Evolutionary conservation across 495 filamentous ascomycete genomes (phyloP).

Genomic region (Neohortaea acidophila): DNA sequence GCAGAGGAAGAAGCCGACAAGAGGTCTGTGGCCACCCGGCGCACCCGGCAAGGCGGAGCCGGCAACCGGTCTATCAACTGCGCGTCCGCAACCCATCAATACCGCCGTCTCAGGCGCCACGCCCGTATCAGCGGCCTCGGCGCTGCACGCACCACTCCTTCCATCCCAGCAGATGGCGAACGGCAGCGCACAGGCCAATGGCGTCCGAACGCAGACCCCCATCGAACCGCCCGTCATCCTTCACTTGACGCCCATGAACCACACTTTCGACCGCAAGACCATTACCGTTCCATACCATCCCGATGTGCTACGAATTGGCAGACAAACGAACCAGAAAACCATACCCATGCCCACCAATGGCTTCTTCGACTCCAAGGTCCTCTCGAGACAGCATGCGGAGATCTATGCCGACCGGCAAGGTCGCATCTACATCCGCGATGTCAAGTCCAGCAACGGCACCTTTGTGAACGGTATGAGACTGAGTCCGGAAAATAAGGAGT

Average conservation of each 20-base stretch:
- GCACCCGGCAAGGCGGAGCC: slow-evolving; percentile 52
- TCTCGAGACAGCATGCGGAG: slow-evolving; percentile 91
- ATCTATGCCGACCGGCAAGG: slow-evolving; percentile 83
- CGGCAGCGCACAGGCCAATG: slow-evolving; percentile 45
- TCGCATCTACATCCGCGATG: slow-evolving; percentile 89
- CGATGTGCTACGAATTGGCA: slow-evolving; percentile 78
- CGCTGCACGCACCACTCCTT: slow-evolving; percentile 63
- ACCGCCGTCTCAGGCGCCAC: slow-evolving; percentile 50
- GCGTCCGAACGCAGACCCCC: slow-evolving; percentile 40
- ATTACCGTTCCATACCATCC: slow-evolving; percentile 82
- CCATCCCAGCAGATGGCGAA: slow-evolving; percentile 55
- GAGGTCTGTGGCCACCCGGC: slow-evolving; percentile 62
- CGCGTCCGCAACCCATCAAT: slow-evolving; percentile 45
- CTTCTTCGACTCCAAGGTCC: slow-evolving; percentile 94
- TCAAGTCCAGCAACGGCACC: slow-evolving; percentile 96
- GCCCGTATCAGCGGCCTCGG: slow-evolving; percentile 50
- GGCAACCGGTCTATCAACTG: slow-evolving; percentile 45
- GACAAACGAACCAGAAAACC: slow-evolving; percentile 93
- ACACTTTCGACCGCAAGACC: slow-evolving; percentile 91
- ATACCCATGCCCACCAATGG: slow-evolving; percentile 79
- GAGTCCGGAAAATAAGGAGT: slow-evolving; percentile 85
- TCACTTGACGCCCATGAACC: slow-evolving; percentile 71
- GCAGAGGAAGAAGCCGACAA: slow-evolving; percentile 47
- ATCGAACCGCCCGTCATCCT: slow-evolving; percentile 57
- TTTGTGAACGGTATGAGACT: slow-evolving; percentile 89